Conservation (phyloP, 805 yeast genomes). For the Myxozyma udenii region DNA sequence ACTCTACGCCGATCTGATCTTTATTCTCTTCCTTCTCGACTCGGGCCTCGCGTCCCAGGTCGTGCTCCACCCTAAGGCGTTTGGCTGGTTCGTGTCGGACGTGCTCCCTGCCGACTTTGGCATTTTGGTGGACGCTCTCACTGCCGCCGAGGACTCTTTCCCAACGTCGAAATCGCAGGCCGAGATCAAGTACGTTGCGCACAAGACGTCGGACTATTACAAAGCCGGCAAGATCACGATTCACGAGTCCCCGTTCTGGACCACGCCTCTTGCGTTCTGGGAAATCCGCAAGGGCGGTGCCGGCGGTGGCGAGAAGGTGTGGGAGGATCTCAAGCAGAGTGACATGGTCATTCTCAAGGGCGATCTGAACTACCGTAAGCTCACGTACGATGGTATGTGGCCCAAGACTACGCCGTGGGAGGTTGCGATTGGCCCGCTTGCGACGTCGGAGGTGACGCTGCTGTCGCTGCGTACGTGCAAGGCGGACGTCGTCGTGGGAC, state of each 20-base stretch:
- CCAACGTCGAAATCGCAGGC: constrained; percentile 49
- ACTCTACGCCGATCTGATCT: constrained; percentile 76
- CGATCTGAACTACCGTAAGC: constrained; percentile 90
- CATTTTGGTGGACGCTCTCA: constrained; percentile 29
- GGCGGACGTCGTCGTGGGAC: constrained; percentile 92
- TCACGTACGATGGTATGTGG: constrained; percentile 85
- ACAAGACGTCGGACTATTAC: constrained; percentile 46
- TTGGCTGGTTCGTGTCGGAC: constrained; percentile 98
- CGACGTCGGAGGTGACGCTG: constrained; percentile 58
- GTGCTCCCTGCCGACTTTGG: constrained; percentile 78
- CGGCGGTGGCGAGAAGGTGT: constrained; percentile 58
- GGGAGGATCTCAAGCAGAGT: constrained; percentile 53
- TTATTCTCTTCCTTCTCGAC: constrained; percentile 66
- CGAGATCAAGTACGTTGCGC: constrained; percentile 51
- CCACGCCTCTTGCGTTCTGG: constrained; percentile 74
- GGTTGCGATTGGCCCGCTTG: constrained; percentile 67
- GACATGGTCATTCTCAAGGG: constrained; percentile 86
- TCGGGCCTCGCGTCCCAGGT: constrained; percentile 60
- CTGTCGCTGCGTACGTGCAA: constrained; percentile 87
- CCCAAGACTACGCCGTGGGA: constrained; percentile 70
- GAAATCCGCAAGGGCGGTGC: constrained; percentile 52
- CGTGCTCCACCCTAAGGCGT: constrained; percentile 73
- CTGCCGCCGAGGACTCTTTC: not conserved
- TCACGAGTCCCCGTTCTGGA: constrained; percentile 79
- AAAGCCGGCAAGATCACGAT: constrained; percentile 49